Base-by-base conservation (phyloP, 2,329 filamentous ascomycete genomes). In the Aspergillus brunneoviolaceus region DNA sequence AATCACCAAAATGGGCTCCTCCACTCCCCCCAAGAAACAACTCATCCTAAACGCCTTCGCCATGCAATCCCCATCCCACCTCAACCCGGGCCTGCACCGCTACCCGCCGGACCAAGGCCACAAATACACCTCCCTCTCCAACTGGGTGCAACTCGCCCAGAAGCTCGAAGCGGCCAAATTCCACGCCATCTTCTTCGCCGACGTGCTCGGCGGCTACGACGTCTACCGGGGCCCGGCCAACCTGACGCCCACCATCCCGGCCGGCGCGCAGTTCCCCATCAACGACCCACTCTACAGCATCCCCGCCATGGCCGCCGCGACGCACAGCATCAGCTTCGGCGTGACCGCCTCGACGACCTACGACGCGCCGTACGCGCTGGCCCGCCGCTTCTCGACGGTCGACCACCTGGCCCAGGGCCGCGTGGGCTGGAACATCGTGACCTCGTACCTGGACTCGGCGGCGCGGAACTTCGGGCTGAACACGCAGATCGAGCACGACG, bases 341-440 rank as follows among this genome's bases (percentile, higher is more conserved):
- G 80, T 82, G 1, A 85, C 83, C 0, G 83, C 82, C 0, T 82
- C 80, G 0, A 84, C 81, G 0, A 85, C 82, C 0, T 84, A 84
- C 55, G 82, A 85, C 23, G 76, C 81, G 53, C 81, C 83, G 4
- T 84, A 84, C 50, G 81, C 84, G 52, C 76, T 84, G 9, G 83
- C 83, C 1, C 76, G 82, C 2, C 80, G 81, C 2, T 82, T 85
- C 57, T 82, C 82, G 1, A 83, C 81, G 0, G 72, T 85, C 2
- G 82, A 85, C 59, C 82, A 85, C 60, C 69, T 85, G 4, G 82
- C 77, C 51, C 72, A 76, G 35, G 82, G 82, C 0, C 77, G 83
- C 1, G 78, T 83, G 0, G 83, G 77, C 0, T 83, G 81, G 81
- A 84, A 84, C 54, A 80, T 83, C 39, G 81, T 84, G 0, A 83